These are phyloP conservation scores for Malus sylvestris DNA, from an alignment of 306 rosid genomes.

Conservation along the genomic window DNA sequence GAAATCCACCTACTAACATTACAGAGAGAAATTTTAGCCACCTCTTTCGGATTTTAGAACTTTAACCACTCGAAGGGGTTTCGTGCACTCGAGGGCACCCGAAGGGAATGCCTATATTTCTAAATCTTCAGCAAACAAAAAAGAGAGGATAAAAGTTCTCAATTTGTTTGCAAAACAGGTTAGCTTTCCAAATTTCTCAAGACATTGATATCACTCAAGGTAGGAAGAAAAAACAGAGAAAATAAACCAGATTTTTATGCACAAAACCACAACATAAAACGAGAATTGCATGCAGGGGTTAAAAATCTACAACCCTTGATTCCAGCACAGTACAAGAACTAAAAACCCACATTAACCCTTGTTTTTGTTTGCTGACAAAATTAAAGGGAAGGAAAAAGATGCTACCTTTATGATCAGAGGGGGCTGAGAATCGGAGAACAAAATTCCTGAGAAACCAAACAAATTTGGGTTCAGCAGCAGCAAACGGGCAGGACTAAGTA, in stretches of 20 bases:
- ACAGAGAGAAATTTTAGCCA: too few species aligned
- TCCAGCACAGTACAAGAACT: neutral
- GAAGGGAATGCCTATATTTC: too few species aligned
- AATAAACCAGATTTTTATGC: neutral
- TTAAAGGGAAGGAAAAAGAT: neutral
- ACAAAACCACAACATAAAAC: too few species aligned
- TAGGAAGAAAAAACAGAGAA: neutral
- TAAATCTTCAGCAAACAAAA: too few species aligned
- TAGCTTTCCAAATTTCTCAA: neutral
- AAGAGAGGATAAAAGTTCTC: too few species aligned
- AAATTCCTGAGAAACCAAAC: neutral
- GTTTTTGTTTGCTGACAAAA: conserved; percentile 6
- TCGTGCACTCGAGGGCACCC: too few species aligned
- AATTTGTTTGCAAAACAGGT: neutral
- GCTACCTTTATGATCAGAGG: neutral
- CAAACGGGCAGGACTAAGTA: neutral
- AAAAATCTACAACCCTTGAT: neutral
- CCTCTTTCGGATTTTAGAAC: too few species aligned
- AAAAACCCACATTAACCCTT: neutral
- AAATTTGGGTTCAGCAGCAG: neutral
- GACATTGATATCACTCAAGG: neutral
- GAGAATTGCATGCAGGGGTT: neutral
- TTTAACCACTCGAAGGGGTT: too few species aligned
- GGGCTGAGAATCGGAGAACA: neutral
- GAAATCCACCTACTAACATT: too few species aligned